Conservation (phyloP, 345 rosid genomes). For the Salix udensis region DNA sequence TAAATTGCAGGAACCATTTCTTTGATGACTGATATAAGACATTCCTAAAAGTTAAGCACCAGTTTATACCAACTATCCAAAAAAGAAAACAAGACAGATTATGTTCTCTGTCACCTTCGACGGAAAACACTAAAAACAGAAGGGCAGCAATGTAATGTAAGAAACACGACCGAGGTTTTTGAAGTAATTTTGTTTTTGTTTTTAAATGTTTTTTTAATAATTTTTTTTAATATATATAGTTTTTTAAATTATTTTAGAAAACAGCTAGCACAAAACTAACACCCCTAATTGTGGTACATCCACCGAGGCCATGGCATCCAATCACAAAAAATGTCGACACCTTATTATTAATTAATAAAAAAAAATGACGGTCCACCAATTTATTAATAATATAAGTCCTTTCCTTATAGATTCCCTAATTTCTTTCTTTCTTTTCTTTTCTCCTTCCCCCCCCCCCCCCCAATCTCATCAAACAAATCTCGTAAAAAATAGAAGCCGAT, state of each 20-base stretch:
- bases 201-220: too few relatives aligned
- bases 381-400: slow-evolving; percentile 7
- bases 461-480: neutral
- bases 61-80: neutral
- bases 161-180: slow-evolving; percentile 12
- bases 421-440: neutral
- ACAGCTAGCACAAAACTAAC: too few relatives aligned
- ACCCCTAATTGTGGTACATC: too few relatives aligned
- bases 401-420: slow-evolving; percentile 17
- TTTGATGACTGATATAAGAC: neutral
- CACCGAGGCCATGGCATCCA: neutral
- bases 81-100: neutral
- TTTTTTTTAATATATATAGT: too few relatives aligned
- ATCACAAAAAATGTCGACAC: neutral
- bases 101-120: too few relatives aligned
- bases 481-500: neutral
- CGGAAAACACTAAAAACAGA: too few relatives aligned
- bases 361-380: slow-evolving; percentile 12
- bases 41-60: neutral
- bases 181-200: too few relatives aligned
- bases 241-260: too few relatives aligned
- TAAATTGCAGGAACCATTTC: neutral
- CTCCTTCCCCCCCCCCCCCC: neutral
- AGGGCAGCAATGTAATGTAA: slow-evolving; percentile 14
- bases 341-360: neutral